These are phyloP conservation scores for Kazachstania bromeliacearum DNA, from an alignment of 805 yeast genomes.

Conservation along the genomic window DNA sequence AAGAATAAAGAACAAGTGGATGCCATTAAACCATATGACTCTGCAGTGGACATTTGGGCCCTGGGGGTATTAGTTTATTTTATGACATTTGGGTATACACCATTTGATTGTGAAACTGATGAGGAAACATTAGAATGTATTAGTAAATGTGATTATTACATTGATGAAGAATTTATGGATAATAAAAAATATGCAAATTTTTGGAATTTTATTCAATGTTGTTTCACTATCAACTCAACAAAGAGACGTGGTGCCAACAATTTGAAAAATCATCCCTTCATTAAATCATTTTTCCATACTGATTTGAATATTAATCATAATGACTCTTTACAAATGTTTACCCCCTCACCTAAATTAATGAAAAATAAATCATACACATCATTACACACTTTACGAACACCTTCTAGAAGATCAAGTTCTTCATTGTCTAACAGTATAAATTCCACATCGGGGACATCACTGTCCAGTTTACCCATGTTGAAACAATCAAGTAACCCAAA, in stretches of 20 bases:
- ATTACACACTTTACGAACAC: slow-evolving; percentile 7
- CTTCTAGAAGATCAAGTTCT: slow-evolving; percentile 3
- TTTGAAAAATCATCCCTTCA: slow-evolving; percentile 37
- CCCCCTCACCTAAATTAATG: slow-evolving; percentile 4
- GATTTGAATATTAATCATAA: neutral
- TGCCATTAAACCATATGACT: slow-evolving; percentile 36
- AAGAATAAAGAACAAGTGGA: slow-evolving; percentile 11
- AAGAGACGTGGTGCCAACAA: slow-evolving; percentile 39
- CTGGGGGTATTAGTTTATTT: slow-evolving; percentile 65
- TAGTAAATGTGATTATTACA: slow-evolving; percentile 44
- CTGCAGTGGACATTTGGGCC: slow-evolving; percentile 66
- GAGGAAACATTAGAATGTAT: slow-evolving; percentile 61
- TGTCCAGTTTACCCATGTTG: neutral
- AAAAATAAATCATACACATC: slow-evolving; percentile 18
- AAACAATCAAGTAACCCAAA: neutral
- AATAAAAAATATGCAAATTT: slow-evolving; percentile 39
- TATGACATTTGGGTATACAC: slow-evolving; percentile 64
- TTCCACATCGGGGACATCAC: neutral
- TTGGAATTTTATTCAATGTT: slow-evolving; percentile 45
- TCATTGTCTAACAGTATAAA: slow-evolving; percentile 1
- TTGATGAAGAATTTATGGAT: slow-evolving; percentile 53
- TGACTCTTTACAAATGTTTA: neutral
- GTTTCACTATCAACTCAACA: slow-evolving; percentile 40
- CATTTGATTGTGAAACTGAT: slow-evolving; percentile 66
- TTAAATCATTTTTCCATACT: slow-evolving; percentile 16